Evolutionary conservation across 176 grass and related monocot genomes (phyloP).

Genomic region (Bonia amplexicaulis): DNA sequence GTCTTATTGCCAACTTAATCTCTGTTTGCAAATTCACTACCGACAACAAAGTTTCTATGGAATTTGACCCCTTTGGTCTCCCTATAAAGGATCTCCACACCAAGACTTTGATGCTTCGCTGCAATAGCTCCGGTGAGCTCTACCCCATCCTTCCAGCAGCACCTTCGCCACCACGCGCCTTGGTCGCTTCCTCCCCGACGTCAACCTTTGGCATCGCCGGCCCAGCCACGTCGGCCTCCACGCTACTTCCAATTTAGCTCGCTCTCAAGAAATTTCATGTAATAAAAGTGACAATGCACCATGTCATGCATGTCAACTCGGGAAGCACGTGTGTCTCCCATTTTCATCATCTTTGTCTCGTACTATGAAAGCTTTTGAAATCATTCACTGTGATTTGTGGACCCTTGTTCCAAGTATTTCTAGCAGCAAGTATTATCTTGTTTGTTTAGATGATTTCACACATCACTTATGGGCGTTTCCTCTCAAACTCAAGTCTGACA

Average conservation of each 20-base stretch:
- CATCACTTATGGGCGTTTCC: background rate
- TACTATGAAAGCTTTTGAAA: background rate
- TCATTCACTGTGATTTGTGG: background rate
- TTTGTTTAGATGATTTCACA: background rate
- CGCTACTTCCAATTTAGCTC: no score
- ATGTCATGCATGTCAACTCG: background rate
- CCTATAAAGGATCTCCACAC: background rate
- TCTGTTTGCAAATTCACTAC: background rate
- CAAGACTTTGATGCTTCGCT: fast-evolving
- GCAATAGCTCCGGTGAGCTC: background rate
- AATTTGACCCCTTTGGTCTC: background rate
- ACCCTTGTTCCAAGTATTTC: background rate
- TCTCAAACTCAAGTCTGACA: background rate
- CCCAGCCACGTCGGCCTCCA: no score
- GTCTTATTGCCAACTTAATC: background rate
- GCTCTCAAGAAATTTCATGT: no score
- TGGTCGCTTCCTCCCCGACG: no score
- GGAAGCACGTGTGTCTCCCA: background rate
- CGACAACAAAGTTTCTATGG: fast-evolving
- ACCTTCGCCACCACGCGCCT: no score
- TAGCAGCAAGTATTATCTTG: background rate
- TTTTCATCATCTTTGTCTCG: background rate
- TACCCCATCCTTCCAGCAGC: background rate
- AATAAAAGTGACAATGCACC: no score
- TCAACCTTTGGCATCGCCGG: background rate